Conservation (phyloP, 352 stramenopile species). For the Peronosclerospora sorghi region DNA sequence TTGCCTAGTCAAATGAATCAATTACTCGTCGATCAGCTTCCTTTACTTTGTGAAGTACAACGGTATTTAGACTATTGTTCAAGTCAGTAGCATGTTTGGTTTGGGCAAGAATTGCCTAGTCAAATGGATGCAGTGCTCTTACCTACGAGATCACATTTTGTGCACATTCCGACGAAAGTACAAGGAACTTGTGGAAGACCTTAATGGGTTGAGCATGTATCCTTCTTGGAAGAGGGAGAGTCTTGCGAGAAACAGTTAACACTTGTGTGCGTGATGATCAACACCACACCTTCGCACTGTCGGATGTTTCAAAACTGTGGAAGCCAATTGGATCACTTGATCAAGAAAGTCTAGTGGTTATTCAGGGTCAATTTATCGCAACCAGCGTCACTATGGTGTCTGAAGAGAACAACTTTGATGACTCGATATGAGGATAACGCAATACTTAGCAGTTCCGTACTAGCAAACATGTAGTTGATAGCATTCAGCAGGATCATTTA, state of each 20-base stretch:
- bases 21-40: conserved; percentile 90
- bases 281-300: conserved; percentile 20
- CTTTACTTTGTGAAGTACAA: conserved; percentile 88
- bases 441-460: conserved; percentile 55
- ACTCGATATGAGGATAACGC: conserved; percentile 7
- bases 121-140: conserved; percentile 73
- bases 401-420: conserved; percentile 11
- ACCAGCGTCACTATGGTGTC: not conserved
- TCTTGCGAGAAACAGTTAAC: conserved; percentile 9
- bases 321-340: conserved; percentile 65
- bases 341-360: conserved; percentile 44
- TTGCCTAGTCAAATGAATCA: conserved; percentile 86
- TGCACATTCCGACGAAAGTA: conserved; percentile 32
- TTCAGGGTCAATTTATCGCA: conserved; percentile 61
- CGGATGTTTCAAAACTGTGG: conserved; percentile 34
- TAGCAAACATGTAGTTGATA: no score
- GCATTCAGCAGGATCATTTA: no score
- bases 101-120: conserved; percentile 42
- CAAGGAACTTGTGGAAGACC: conserved; percentile 26
- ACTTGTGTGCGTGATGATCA: conserved; percentile 32
- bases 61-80: conserved; percentile 92
- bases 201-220: conserved; percentile 37
- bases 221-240: conserved; percentile 13
- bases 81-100: conserved; percentile 34
- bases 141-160: conserved; percentile 43